Conservation (phyloP, 1,139 yeast species). For the Pichia sp. region DNA sequence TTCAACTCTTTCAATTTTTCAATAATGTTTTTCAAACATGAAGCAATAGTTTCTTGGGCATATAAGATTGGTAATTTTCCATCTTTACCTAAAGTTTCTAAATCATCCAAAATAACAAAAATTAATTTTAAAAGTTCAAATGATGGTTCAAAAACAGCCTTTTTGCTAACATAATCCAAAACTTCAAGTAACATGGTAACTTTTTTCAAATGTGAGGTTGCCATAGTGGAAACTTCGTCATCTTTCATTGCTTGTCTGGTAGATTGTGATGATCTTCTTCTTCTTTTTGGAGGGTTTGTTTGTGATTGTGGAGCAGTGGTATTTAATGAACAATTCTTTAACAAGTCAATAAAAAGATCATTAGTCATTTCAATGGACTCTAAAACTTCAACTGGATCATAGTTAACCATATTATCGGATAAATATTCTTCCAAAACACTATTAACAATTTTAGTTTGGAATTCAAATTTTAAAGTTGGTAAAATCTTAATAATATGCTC, state of each 20-base stretch:
- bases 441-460: slow-evolving; percentile 51
- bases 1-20: slow-evolving; percentile 39
- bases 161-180: slow-evolving; percentile 46
- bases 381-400: slow-evolving; percentile 54
- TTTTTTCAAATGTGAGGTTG: slow-evolving; percentile 70
- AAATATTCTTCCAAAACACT: slow-evolving; percentile 50
- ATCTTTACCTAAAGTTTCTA: slow-evolving; percentile 83
- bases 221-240: slow-evolving; percentile 59
- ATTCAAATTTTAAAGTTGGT: slow-evolving; percentile 47
- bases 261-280: slow-evolving; percentile 74
- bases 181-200: slow-evolving; percentile 76
- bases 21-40: slow-evolving; percentile 73
- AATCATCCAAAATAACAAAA: slow-evolving; percentile 73
- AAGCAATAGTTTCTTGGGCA: slow-evolving; percentile 85
- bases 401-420: slow-evolving; percentile 29
- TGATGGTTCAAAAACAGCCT: slow-evolving; percentile 34
- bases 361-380: slow-evolving; percentile 42
- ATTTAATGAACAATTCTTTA: slow-evolving; percentile 42
- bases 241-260: slow-evolving; percentile 70
- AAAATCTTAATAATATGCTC: slow-evolving; percentile 43
- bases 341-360: slow-evolving; percentile 41
- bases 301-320: slow-evolving; percentile 19
- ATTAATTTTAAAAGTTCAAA: slow-evolving; percentile 49
- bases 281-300: slow-evolving; percentile 51
- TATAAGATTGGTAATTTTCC: slow-evolving; percentile 87